Evolutionary conservation across 805 yeast genomes (phyloP), one percentile per base, ranked within the genome.

Genomic region (Wickerhamiella sorbophila): DNA sequence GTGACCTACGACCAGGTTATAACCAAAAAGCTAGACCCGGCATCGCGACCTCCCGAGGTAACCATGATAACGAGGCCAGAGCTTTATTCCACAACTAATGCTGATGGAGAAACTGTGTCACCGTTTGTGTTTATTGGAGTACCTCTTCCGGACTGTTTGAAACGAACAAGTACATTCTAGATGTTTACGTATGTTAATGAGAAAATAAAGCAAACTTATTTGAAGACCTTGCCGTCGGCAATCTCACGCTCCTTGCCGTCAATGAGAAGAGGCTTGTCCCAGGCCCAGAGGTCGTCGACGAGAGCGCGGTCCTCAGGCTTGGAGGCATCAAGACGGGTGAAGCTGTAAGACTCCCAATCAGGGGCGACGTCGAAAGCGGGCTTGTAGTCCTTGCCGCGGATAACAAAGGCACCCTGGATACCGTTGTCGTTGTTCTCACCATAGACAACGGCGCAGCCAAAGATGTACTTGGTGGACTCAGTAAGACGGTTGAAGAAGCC

Each of bases 371-470:
- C 82, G 61, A 88, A 85, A 50, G 95, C 98, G 65, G 96, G 94
- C 44, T 56, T 74, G 61, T 56, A 68, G 48, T 88, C 95, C 68
- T 88, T 84, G 58, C 98, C 98, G 72, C 97, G 86, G 60, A 88
- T 79, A 60, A 91, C 67, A 74, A 88, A 79, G 61, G 80, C 94
- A 72, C 95, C 96, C 56, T 83, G 70, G 63, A 88, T 87, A 72
- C 96, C 97, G 70, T 88, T 88, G 79, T 79, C 72, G 81, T 86
- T 88, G 86, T 86, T 85, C 73, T 83, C 96, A 69, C 98, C 98
- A 71, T 82, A 88, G 55, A 91, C 97, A 57, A 87, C 94, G 68
- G 80, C 64, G 60, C 77, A 71, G 61, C 97, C 98, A 64, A 88
- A 88, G 75, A 91, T 64, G 77, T 77, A 88, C 71, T 88, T 88